These are phyloP conservation scores for Suillus plorans DNA, from an alignment of 768 basidiomycete species.

Conservation along the genomic window DNA sequence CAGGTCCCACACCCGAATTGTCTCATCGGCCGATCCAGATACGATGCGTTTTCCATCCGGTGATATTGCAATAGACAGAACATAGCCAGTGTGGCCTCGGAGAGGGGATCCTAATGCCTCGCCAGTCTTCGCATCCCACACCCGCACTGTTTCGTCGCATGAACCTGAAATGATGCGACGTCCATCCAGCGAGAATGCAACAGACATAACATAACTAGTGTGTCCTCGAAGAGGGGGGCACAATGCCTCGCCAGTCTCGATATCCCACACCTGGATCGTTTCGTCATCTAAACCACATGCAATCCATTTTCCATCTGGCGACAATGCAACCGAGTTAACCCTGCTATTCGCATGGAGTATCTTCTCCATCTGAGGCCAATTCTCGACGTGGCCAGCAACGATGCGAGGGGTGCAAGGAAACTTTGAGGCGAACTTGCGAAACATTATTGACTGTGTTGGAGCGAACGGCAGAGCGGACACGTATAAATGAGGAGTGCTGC, in stretches of 20 bases:
- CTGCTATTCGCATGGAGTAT: rapidly evolving
- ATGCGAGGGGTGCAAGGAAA: neutral
- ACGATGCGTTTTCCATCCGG: neutral
- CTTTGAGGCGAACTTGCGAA: conserved; percentile 14
- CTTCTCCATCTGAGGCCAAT: conserved; percentile 5
- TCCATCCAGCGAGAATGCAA: conserved; percentile 28
- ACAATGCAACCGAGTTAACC: neutral
- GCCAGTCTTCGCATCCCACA: conserved; percentile 9
- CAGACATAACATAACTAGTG: neutral
- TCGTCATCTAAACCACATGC: conserved; percentile 10
- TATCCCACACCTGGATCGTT: conserved; percentile 6
- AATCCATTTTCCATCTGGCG: conserved; percentile 4
- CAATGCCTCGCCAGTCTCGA: neutral
- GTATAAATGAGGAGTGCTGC: conserved; percentile 25
- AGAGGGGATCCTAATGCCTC: conserved; percentile 17
- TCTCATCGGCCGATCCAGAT: neutral
- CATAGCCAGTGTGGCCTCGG: neutral
- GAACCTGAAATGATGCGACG: conserved; percentile 23
- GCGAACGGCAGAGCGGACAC: conserved; percentile 24
- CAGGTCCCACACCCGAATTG: conserved; percentile 12
- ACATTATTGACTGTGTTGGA: conserved; percentile 19
- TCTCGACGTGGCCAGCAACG: neutral
- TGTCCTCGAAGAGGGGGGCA: neutral
- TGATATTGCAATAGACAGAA: neutral
- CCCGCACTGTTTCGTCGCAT: neutral